Percentiles rank a stretch among this genome's conserved stretches.
Conservation (phyloP, 768 basidiomycete species). For the Dentipellis fragilis region DNA sequence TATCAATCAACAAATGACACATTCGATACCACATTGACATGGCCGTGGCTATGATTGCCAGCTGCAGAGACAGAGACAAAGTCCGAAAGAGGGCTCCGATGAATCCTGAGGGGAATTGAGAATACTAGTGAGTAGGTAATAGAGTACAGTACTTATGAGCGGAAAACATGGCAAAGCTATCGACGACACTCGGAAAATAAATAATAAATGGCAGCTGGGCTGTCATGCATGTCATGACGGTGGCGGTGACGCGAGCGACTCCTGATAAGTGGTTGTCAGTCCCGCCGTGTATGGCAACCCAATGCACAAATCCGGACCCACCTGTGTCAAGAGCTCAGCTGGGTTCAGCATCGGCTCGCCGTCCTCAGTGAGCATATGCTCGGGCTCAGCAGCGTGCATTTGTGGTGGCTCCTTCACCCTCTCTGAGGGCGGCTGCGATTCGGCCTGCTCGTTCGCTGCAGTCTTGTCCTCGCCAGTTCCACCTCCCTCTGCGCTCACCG, state of each 20-base stretch:
- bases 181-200: neutral
- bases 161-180: neutral
- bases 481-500: neutral
- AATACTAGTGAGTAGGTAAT: no score
- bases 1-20: neutral
- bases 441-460: neutral
- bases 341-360: conserved; percentile 61
- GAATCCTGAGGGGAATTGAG: no score
- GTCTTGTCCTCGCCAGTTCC: neutral
- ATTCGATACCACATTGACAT: conserved; percentile 3
- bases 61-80: neutral
- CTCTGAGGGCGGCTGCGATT: neutral
- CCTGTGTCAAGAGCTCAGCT: conserved; percentile 59
- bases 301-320: conserved; percentile 18
- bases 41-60: conserved; percentile 3
- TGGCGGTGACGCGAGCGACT: conserved; percentile 65
- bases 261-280: conserved; percentile 25
- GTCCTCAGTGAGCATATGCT: conserved; percentile 44
- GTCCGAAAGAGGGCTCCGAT: no score
- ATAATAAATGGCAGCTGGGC: neutral
- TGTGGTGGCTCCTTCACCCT: neutral
- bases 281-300: conserved; percentile 4
- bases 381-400: neutral
- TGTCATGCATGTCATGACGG: conserved; percentile 28
- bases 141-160: neutral